Conservation (phyloP, 108 stramenopile genomes). For the Discostella stelligeroides region DNA sequence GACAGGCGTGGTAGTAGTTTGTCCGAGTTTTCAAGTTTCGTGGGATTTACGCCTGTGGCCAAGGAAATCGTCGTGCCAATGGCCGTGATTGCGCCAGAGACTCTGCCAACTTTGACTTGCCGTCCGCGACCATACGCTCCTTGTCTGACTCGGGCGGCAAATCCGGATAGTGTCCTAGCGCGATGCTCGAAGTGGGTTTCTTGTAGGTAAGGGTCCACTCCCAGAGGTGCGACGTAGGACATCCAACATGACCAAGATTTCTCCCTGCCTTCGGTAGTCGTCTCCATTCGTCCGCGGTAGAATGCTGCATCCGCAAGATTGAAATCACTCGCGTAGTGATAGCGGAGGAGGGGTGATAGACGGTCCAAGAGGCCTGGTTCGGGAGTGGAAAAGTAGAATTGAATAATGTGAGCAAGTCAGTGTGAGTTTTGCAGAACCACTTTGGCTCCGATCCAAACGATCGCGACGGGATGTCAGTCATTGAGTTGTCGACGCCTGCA, state of each 20-base stretch:
- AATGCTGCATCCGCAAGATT: no score
- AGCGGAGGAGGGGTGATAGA: no score
- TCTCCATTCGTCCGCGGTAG: no score
- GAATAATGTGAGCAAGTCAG: constrained; percentile 3
- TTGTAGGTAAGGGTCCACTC: no score
- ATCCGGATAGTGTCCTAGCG: background rate
- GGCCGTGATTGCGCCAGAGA: no score
- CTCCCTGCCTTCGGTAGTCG: constrained; percentile 12
- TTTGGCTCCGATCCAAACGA: constrained; percentile 19
- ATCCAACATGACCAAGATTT: constrained; percentile 12
- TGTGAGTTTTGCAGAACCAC: constrained; percentile 14
- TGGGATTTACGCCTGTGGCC: no score
- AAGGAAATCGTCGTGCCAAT: no score
- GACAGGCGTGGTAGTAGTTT: background rate
- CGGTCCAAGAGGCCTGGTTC: no score
- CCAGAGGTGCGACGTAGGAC: background rate
- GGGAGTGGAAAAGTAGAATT: no score
- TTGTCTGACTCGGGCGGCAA: background rate
- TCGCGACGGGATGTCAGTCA: constrained; percentile 20
- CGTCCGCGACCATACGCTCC: background rate
- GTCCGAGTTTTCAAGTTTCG: background rate
- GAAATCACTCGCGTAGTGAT: no score
- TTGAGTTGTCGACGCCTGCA: constrained; percentile 6
- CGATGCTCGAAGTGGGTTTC: constrained; percentile 9
- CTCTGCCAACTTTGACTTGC: background rate